These are phyloP conservation scores for Patellaria atrata DNA, from an alignment of 495 filamentous ascomycete genomes.

Conservation along the genomic window DNA sequence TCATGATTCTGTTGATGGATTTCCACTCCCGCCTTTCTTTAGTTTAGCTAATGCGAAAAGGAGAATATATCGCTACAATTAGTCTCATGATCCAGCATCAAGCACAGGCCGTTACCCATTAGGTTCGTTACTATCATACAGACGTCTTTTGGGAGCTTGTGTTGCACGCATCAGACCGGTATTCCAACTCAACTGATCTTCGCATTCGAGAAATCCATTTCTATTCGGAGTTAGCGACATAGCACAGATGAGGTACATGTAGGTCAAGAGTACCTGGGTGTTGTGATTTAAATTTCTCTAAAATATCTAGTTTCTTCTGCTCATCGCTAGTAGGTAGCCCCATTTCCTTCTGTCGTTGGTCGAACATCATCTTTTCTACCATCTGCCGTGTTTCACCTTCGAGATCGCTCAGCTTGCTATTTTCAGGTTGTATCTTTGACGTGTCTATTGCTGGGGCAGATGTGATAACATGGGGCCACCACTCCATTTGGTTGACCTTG, in stretches of 20 bases:
- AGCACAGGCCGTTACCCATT: no score
- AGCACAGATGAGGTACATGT: not conserved
- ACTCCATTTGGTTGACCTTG: slow-evolving; percentile 94
- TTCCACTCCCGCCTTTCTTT: no score
- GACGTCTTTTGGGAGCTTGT: no score
- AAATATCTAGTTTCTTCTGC: slow-evolving; percentile 77
- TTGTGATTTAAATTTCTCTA: slow-evolving; percentile 79
- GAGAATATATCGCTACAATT: no score
- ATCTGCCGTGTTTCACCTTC: slow-evolving; percentile 94
- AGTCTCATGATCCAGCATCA: no score
- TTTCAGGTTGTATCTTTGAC: slow-evolving; percentile 86
- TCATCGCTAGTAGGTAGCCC: slow-evolving; percentile 82
- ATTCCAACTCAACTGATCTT: slow-evolving; percentile 44
- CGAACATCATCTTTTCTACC: slow-evolving; percentile 99
- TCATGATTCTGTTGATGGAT: no score
- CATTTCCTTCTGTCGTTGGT: slow-evolving; percentile 92
- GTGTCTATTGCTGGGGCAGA: slow-evolving; percentile 81
- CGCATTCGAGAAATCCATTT: slow-evolving; percentile 74
- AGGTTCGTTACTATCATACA: no score
- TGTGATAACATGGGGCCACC: slow-evolving; percentile 89
- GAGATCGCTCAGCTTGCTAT: slow-evolving; percentile 73
- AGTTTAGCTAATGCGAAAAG: no score
- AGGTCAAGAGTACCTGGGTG: slow-evolving; percentile 34
- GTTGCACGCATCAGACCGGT: no score
- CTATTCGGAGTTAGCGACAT: slow-evolving; percentile 19